phyloP scores from a whole-genome alignment of 2,329 filamentous ascomycete species.

The Phyllachora maydis region DNA sequence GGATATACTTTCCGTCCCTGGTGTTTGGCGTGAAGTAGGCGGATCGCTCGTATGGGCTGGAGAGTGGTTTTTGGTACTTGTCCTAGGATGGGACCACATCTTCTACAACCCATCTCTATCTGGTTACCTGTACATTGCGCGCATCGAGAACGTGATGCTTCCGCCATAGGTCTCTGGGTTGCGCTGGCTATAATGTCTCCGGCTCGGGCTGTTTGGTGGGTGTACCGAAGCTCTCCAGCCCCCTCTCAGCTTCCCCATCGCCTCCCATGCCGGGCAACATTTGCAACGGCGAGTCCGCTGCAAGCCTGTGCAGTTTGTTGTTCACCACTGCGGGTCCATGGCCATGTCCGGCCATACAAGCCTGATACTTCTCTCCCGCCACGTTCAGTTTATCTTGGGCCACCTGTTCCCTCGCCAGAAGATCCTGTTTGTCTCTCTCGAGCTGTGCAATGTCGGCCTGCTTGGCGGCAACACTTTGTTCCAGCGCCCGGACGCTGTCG shows the following conservation, averaged over 20 bases:
- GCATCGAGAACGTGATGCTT: no score
- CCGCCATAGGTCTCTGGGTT: no score
- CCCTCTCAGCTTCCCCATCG: slow-evolving; percentile 14
- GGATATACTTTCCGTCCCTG: no score
- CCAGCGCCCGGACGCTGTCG: slow-evolving; percentile 38
- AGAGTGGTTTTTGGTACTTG: no score
- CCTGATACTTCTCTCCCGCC: slow-evolving; percentile 45
- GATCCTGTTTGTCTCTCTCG: slow-evolving; percentile 44
- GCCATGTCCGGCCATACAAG: slow-evolving; percentile 13
- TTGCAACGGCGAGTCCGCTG: slow-evolving; percentile 10
- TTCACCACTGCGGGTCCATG: no score
- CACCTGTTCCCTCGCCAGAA: slow-evolving; percentile 51
- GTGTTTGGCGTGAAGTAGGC: no score
- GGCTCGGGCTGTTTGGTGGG: slow-evolving; percentile 13
- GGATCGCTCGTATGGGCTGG: no score
- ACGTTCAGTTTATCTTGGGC: slow-evolving; percentile 67
- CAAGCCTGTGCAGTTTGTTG: slow-evolving; percentile 2
- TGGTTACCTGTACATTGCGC: no score
- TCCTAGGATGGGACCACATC: no score
- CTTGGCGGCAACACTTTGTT: slow-evolving; percentile 38
- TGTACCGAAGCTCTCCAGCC: slow-evolving; percentile 25
- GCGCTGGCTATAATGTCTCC: no score
- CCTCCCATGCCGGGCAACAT: slow-evolving; percentile 7
- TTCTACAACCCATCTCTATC: no score
- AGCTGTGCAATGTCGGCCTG: slow-evolving; percentile 43